Evolutionary conservation across 345 rosid species (phyloP).

Genomic region (Raphanus raphanistrum): DNA sequence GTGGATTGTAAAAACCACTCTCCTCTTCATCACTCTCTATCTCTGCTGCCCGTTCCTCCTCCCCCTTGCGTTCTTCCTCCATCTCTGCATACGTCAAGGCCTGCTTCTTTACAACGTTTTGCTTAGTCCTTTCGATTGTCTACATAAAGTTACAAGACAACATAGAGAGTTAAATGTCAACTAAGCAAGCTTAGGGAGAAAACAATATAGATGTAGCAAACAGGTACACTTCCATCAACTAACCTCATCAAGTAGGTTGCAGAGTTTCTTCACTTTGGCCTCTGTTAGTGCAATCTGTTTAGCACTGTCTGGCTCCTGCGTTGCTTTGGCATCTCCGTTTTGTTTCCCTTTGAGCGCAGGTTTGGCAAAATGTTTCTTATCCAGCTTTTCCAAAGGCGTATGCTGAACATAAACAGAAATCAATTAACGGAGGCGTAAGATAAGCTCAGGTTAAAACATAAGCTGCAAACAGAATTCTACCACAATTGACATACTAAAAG

Average conservation of each 20-base stretch:
- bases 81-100: slow-evolving; percentile 93
- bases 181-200: neutral
- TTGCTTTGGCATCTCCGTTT: slow-evolving; percentile 51
- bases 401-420: slow-evolving; percentile 46
- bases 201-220: neutral
- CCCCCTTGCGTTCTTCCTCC: slow-evolving; percentile 96
- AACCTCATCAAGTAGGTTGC: slow-evolving; percentile 76
- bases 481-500: neutral
- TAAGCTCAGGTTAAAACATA: slow-evolving; percentile 7
- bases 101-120: slow-evolving; percentile 91
- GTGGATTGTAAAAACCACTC: slow-evolving; percentile 85
- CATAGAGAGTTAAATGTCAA: neutral
- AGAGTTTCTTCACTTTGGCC: slow-evolving; percentile 69
- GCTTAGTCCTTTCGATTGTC: slow-evolving; percentile 72
- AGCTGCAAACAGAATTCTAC: slow-evolving; percentile 15
- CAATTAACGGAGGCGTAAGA: neutral
- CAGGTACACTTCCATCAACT: slow-evolving; percentile 25
- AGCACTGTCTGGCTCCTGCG: slow-evolving; percentile 46
- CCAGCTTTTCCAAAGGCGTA: slow-evolving; percentile 76
- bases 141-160: slow-evolving; percentile 25
- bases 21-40: slow-evolving; percentile 91
- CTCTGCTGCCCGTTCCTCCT: slow-evolving; percentile 83
- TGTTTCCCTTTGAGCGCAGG: slow-evolving; percentile 52
- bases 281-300: slow-evolving; percentile 76
- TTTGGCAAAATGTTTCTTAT: slow-evolving; percentile 89